phyloP scores from a whole-genome alignment of 140 eudicot species.

The Oenanthe javanica region DNA sequence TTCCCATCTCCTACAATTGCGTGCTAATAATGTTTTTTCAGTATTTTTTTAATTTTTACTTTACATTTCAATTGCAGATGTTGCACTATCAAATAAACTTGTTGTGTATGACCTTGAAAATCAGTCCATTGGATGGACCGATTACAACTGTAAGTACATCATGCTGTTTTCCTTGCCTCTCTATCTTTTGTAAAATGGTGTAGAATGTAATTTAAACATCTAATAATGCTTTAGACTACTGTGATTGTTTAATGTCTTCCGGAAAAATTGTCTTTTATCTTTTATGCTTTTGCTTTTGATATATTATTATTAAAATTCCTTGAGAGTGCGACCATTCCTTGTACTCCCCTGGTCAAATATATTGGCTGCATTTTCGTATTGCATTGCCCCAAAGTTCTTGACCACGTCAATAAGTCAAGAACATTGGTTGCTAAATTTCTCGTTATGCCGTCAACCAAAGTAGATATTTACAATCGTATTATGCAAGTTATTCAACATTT shows the following conservation, averaged over 20 bases:
- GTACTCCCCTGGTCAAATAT: background rate
- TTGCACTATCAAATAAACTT: conserved; percentile 67
- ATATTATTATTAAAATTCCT: background rate
- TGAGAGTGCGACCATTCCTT: background rate
- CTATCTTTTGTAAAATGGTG: background rate
- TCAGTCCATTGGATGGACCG: conserved; percentile 69
- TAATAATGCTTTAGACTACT: background rate
- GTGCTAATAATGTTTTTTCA: background rate
- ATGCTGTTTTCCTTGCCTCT: background rate
- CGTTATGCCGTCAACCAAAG: background rate
- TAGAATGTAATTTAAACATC: background rate
- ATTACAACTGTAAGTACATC: conserved; percentile 61
- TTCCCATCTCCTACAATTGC: background rate
- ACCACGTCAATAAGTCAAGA: background rate
- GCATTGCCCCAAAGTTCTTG: background rate
- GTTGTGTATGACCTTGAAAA: conserved; percentile 72
- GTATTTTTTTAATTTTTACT: background rate
- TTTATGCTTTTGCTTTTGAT: too few species aligned
- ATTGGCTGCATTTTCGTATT: background rate
- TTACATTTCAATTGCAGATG: conserved; percentile 38
- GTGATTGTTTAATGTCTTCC: background rate
- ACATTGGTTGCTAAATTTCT: background rate
- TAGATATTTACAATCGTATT: background rate
- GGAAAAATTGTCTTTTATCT: background rate
- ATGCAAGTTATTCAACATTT: too few species aligned